These are phyloP conservation scores for Rosa rugosa DNA, from an alignment of 306 rosid genomes.

Conservation along the genomic window DNA sequence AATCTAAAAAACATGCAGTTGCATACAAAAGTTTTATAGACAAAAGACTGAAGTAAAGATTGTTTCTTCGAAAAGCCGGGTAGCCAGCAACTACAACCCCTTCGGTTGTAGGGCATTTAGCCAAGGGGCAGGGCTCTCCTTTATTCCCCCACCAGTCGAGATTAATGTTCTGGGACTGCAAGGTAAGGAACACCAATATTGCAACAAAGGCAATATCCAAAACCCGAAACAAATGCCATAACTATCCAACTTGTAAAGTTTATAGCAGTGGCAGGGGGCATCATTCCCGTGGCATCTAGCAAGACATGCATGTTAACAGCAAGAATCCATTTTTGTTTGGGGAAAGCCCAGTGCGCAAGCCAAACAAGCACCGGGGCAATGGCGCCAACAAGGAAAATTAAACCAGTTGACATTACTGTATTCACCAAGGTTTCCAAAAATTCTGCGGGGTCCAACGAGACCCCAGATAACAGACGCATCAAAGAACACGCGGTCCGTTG, in stretches of 20 bases:
- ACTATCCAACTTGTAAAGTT: conserved; percentile 75
- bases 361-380: conserved; percentile 69
- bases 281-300: conserved; percentile 61
- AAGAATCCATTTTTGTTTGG: conserved; percentile 51
- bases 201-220: conserved; percentile 71
- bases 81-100: conserved; percentile 47
- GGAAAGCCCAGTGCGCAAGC: conserved; percentile 67
- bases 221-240: conserved; percentile 58
- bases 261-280: conserved; percentile 77
- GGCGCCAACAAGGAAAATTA: conserved; percentile 72
- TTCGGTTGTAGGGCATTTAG: conserved; percentile 63
- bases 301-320: conserved; percentile 65
- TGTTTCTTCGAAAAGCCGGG: conserved; percentile 24
- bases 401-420: conserved; percentile 61
- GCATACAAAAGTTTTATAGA: not conserved
- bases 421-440: conserved; percentile 79
- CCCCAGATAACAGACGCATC: too few relatives aligned
- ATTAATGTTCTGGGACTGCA: conserved; percentile 35
- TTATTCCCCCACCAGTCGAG: conserved; percentile 73
- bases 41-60: not conserved
- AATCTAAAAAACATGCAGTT: not conserved
- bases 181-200: conserved; percentile 48
- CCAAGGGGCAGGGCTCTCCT: conserved; percentile 69
- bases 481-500: too few relatives aligned
- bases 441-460: conserved; percentile 80